phyloP scores from a whole-genome alignment of 495 filamentous ascomycete species.

The Aspergillus avenaceus region DNA sequence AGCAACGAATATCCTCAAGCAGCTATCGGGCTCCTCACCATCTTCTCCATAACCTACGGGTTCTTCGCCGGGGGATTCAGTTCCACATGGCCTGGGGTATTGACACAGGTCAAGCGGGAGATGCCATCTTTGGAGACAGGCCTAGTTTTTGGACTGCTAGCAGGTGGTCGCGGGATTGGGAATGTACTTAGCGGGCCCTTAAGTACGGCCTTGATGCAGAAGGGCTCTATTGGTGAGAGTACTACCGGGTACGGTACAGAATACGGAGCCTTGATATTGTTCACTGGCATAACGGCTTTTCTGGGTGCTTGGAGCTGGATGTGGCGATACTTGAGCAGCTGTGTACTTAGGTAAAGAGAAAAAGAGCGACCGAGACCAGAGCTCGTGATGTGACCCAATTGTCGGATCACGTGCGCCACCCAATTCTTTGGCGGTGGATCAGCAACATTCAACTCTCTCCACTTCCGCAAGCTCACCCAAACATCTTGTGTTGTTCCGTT shows the following conservation, averaged over 20 bases:
- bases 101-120: constrained; percentile 48
- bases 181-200: constrained; percentile 58
- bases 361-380: background rate
- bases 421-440: background rate
- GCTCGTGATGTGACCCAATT: background rate
- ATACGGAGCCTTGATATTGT: constrained; percentile 43
- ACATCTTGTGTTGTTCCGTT: background rate
- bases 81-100: constrained; percentile 59
- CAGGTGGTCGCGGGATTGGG: constrained; percentile 62
- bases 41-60: constrained; percentile 66
- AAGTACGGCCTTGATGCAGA: constrained; percentile 50
- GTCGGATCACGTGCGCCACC: background rate
- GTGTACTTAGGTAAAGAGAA: background rate
- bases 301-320: constrained; percentile 35
- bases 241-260: constrained; percentile 32
- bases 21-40: constrained; percentile 51
- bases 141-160: constrained; percentile 60
- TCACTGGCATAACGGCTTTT: constrained; percentile 40
- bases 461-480: background rate
- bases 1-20: constrained; percentile 24
- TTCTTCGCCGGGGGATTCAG: constrained; percentile 64
- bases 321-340: constrained; percentile 20
- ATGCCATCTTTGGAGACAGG: constrained; percentile 48
- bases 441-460: background rate
- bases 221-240: constrained; percentile 21